phyloP scores from a whole-genome alignment of 345 rosid genomes.

The Brassica rapa region DNA sequence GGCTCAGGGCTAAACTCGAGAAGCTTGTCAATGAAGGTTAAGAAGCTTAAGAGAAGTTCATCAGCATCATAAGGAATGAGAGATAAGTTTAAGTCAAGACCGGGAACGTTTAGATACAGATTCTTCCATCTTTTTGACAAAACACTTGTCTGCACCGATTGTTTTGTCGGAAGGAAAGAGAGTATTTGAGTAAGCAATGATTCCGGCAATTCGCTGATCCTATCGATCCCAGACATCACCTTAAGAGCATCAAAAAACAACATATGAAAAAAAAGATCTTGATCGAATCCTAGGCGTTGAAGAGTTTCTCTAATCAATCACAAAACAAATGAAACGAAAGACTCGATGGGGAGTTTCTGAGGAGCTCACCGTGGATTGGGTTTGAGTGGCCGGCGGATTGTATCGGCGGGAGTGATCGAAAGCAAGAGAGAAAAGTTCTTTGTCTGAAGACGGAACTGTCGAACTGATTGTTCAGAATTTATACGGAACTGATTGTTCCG shows the following conservation, averaged over 20 bases:
- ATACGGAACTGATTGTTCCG: no score
- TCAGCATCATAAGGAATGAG: no score
- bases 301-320: background rate
- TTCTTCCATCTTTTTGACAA: background rate
- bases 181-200: slow-evolving; percentile 1
- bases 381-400: background rate
- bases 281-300: background rate
- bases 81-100: background rate
- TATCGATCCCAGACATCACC: background rate
- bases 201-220: slow-evolving; percentile 6
- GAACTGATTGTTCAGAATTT: no score
- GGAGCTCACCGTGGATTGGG: background rate
- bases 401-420: background rate
- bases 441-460: no score
- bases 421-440: background rate
- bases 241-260: background rate
- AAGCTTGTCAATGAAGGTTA: slow-evolving; percentile 7
- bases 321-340: no score
- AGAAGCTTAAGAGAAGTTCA: background rate
- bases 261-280: background rate
- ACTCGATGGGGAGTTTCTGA: background rate
- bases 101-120: slow-evolving; percentile 18
- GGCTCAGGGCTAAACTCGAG: background rate
- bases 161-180: background rate
- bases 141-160: slow-evolving; percentile 1